Conservation (phyloP, 1,284 basidiomycete species). For the Trichosporon ovoides region DNA sequence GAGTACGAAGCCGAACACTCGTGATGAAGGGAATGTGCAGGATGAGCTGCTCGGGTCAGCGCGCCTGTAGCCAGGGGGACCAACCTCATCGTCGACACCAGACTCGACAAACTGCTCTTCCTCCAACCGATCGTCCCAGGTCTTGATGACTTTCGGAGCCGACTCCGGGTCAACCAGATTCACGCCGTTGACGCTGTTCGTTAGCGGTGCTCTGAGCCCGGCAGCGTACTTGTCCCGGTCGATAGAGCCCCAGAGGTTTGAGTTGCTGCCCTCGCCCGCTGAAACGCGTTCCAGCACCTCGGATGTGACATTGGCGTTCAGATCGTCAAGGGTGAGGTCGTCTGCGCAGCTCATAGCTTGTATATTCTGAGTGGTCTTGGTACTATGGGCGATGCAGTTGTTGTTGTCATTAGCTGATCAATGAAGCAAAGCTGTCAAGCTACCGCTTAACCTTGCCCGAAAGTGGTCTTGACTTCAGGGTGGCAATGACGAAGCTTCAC, state of each 20-base stretch:
- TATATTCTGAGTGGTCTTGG: not conserved
- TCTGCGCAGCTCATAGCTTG: slow-evolving; percentile 47
- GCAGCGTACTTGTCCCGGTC: slow-evolving; percentile 45
- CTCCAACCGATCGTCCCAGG: slow-evolving; percentile 47
- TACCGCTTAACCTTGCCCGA: no score
- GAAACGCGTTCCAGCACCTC: slow-evolving; percentile 46
- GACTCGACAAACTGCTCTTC: slow-evolving; percentile 43
- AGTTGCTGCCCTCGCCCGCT: slow-evolving; percentile 44
- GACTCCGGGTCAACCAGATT: slow-evolving; percentile 37
- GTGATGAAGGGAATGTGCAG: slow-evolving; percentile 46
- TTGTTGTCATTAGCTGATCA: not conserved
- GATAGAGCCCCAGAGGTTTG: slow-evolving; percentile 46
- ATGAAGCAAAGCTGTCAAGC: not conserved
- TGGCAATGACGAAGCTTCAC: slow-evolving; percentile 5
- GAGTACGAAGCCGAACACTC: slow-evolving; percentile 43
- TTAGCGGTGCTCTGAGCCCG: slow-evolving; percentile 8
- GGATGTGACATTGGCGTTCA: slow-evolving; percentile 33
- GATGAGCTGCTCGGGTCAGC: slow-evolving; percentile 37
- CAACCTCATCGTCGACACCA: slow-evolving; percentile 49
- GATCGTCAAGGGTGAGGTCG: slow-evolving; percentile 46
- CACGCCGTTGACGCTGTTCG: slow-evolving; percentile 41
- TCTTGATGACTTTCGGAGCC: slow-evolving; percentile 47
- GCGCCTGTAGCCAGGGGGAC: slow-evolving; percentile 6
- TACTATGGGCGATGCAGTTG: not conserved
- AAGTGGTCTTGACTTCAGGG: not conserved